Conservation (phyloP, 768 basidiomycete species). For the Tremella mesenterica region DNA sequence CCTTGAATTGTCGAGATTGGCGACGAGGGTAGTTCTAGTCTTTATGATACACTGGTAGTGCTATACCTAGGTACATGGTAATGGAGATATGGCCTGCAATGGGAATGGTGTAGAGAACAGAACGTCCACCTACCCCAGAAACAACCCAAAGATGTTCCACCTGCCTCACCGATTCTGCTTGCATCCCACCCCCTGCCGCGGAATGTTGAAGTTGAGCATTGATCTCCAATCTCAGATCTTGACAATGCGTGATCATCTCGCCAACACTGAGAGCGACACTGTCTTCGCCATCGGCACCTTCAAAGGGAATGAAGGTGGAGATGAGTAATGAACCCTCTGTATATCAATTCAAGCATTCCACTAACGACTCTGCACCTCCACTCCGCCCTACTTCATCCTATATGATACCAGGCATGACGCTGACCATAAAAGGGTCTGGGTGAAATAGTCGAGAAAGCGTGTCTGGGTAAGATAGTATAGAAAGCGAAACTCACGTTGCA, state of each 20-base stretch:
- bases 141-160: conserved; percentile 40
- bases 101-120: no score
- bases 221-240: conserved; percentile 21
- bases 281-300: conserved; percentile 41
- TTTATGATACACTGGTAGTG: no score
- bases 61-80: not conserved
- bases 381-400: not conserved
- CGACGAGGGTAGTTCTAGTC: no score
- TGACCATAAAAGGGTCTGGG: no score
- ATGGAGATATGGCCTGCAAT: not conserved
- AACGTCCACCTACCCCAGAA: conserved; percentile 36
- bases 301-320: conserved; percentile 39
- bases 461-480: not conserved
- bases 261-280: conserved; percentile 37
- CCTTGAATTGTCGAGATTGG: no score
- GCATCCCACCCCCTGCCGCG: conserved; percentile 7
- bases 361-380: not conserved
- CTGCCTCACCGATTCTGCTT: conserved; percentile 16
- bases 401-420: no score
- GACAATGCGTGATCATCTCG: conserved; percentile 38
- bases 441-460: not conserved
- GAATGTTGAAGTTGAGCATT: conserved; percentile 14
- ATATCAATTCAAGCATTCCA: not conserved
- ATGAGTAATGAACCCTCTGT: conserved; percentile 38
- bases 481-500: conserved; percentile 23